phyloP scores from a whole-genome alignment of 202 grass and related monocot genomes.

The Alloteropsis angusta region DNA sequence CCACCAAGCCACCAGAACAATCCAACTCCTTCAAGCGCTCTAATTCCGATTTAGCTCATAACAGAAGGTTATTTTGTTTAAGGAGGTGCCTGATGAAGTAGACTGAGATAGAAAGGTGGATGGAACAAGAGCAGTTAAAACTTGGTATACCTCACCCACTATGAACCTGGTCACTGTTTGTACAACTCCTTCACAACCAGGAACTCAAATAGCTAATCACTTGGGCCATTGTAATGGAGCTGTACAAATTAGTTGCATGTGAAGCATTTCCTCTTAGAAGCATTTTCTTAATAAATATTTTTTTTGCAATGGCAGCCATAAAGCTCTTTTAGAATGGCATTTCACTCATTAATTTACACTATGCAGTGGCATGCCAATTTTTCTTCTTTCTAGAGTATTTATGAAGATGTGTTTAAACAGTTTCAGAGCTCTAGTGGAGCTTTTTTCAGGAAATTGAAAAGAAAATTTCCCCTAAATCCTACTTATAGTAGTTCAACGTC shows the following conservation, averaged over 20 bases:
- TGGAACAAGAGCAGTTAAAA: not conserved
- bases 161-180: not conserved
- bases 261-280: not conserved
- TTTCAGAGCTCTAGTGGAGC: not conserved
- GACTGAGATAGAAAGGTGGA: not conserved
- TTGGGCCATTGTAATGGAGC: not conserved
- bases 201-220: not conserved
- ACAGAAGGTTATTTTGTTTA: not conserved
- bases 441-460: not conserved
- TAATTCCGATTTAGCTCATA: not conserved
- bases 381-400: not conserved
- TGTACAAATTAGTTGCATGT: not conserved
- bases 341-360: not conserved
- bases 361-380: not conserved
- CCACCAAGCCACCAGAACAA: not conserved
- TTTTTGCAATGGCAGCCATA: not conserved
- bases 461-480: not conserved
- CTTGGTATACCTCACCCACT: not conserved
- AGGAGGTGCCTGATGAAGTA: not conserved
- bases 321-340: not conserved
- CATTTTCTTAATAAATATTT: not conserved
- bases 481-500: not conserved
- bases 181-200: not conserved
- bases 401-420: not conserved
- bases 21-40: not conserved